Evolutionary conservation across 2,329 filamentous ascomycete genomes (phyloP).

Genomic region (Stenocarpella maydis): DNA sequence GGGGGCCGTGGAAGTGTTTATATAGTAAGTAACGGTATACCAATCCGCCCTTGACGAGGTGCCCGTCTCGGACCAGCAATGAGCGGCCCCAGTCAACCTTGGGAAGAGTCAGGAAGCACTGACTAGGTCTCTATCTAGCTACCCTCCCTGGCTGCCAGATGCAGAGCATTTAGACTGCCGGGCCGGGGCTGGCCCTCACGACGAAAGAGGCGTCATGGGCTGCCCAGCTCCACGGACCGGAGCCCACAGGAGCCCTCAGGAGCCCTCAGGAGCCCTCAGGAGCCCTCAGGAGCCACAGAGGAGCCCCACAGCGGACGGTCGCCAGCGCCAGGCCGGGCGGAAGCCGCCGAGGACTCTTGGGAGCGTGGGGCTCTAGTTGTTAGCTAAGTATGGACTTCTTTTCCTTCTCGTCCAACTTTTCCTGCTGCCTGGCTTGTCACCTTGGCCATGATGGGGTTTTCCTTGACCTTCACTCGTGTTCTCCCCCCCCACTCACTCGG

Average conservation of each 20-base stretch:
- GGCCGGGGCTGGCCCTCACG: conserved; percentile 10
- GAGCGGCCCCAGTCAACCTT: background rate
- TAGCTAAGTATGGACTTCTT: background rate
- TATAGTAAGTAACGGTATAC: too few relatives aligned
- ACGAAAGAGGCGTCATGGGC: background rate
- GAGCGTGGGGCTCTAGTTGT: conserved; percentile 10
- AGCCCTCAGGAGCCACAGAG: background rate
- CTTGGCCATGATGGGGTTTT: background rate
- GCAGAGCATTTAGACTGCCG: conserved; percentile 18
- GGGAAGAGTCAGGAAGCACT: background rate
- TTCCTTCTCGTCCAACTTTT: background rate
- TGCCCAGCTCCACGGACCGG: conserved; percentile 9
- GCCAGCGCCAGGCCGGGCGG: conserved; percentile 30
- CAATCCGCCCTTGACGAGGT: background rate
- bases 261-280: background rate
- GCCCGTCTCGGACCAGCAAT: background rate
- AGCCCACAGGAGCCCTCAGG: conserved; percentile 17
- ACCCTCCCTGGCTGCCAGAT: background rate
- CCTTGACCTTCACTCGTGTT: background rate
- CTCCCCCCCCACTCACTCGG: background rate
- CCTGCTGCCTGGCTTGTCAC: conserved; percentile 25
- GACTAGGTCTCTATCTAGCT: background rate
- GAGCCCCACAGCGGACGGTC: conserved; percentile 28
- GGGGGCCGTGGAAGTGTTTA: background rate
- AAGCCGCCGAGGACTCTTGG: conserved; percentile 22